phyloP scores from a whole-genome alignment of 768 basidiomycete species.

The Clathrus columnatus region DNA sequence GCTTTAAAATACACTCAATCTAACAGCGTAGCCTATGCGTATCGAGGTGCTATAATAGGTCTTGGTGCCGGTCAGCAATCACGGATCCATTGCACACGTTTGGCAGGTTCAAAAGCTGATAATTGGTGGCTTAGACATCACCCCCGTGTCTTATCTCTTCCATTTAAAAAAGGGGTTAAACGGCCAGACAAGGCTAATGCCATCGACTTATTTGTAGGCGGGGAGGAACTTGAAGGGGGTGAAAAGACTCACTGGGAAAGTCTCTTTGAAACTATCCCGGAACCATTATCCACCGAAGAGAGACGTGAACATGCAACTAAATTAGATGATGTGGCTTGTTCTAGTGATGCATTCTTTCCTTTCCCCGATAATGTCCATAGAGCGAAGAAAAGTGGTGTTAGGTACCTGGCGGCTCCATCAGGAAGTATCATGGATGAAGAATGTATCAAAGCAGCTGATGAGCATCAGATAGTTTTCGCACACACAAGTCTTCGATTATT shows the following conservation, averaged over 20 bases:
- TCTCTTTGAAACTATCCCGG: slow-evolving; percentile 68
- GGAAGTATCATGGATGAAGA: slow-evolving; percentile 97
- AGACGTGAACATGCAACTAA: slow-evolving; percentile 62
- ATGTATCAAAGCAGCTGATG: slow-evolving; percentile 94
- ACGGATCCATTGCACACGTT: slow-evolving; percentile 96
- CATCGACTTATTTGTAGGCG: slow-evolving; percentile 91
- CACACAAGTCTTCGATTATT: slow-evolving; percentile 85
- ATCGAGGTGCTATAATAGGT: slow-evolving; percentile 85
- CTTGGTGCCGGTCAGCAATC: slow-evolving; percentile 98
- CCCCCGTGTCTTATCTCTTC: slow-evolving; percentile 81
- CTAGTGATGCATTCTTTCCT: slow-evolving; percentile 99
- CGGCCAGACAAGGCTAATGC: slow-evolving; percentile 98
- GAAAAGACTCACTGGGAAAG: slow-evolving; percentile 90
- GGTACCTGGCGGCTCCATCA: slow-evolving; percentile 82
- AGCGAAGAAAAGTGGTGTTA: slow-evolving; percentile 84
- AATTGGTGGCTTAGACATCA: slow-evolving; percentile 99
- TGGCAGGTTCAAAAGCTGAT: slow-evolving; percentile 97
- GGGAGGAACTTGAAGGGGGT: slow-evolving; percentile 78
- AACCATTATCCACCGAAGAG: slow-evolving; percentile 58
- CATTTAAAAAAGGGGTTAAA: slow-evolving; percentile 97
- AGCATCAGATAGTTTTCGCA: slow-evolving; percentile 83
- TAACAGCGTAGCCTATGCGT: slow-evolving; percentile 95
- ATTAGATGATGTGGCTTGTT: slow-evolving; percentile 83
- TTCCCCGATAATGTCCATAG: slow-evolving; percentile 98
- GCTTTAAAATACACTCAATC: slow-evolving; percentile 99